Evolutionary conservation across 169 alveolate genomes (phyloP).

Genomic region (Amoebophrya sp.): DNA sequence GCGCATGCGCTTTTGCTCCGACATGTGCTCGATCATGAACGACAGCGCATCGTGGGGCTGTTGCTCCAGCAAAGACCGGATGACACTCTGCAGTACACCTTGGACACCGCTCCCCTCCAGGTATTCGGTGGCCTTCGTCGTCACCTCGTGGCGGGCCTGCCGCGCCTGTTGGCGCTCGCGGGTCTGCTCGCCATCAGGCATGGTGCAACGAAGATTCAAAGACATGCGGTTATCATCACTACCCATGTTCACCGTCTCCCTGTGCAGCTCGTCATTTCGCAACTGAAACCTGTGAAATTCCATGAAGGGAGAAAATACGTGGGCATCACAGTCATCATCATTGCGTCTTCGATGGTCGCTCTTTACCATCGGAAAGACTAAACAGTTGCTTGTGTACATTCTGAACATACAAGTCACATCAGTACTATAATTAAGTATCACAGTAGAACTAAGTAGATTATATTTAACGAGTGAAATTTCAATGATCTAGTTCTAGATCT

Average conservation of each 20-base stretch:
- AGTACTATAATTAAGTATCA: no score
- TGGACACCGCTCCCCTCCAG: conserved; percentile 19
- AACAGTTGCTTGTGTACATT: no score
- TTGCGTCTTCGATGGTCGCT: no score
- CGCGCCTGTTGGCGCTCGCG: not conserved
- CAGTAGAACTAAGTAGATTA: not conserved
- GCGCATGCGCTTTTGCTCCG: not conserved
- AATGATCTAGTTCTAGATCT: not conserved
- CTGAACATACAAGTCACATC: no score
- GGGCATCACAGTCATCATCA: no score
- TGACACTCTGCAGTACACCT: not conserved
- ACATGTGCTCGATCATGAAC: not conserved
- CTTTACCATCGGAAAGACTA: no score
- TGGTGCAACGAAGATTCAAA: not conserved
- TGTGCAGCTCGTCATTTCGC: not conserved
- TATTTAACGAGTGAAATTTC: not conserved
- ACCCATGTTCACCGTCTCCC: not conserved
- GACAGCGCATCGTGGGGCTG: not conserved
- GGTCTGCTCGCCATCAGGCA: not conserved
- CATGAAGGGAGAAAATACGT: no score
- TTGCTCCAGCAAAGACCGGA: not conserved
- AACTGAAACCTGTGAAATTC: not conserved
- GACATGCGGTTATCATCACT: not conserved
- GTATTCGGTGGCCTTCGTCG: not conserved
- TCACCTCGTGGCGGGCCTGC: conserved; percentile 25